Base-by-base conservation (phyloP, 306 rosid genomes). In the Sesbania bispinosa region DNA sequence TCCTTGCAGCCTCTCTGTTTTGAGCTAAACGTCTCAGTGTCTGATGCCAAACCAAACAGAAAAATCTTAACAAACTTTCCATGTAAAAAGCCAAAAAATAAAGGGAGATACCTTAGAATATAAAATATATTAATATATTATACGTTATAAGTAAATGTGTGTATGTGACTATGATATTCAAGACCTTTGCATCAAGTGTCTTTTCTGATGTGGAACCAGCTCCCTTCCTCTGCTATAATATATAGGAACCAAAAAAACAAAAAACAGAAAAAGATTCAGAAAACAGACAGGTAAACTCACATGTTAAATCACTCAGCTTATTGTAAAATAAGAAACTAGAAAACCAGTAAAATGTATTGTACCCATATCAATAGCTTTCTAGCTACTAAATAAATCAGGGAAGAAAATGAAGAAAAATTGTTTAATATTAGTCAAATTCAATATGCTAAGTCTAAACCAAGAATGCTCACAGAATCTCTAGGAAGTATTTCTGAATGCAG, bases 1-100 rank as follows among this genome's bases (percentile, higher is more conserved):
- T 93, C 82, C 84, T 84, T 58, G 98, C 98, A 41, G 98, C 98
- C 45, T 90, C 98, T 87, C 98, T 81, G 84, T 93, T 93, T 68
- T 93, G 98, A 69, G 98, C 98, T 63, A 93, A 77, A 45, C 98
- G 94, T 79, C 98, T 93, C 81, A 90, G 55, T 71, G 94, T 85
- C 98, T 93, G 69, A 20, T 36, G 2, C 68, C 62, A 54, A 68
- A 57, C 32, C 65, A 76, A 61, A 18, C 47, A 47, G 11, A 69
- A 58, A 38, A 73, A 76, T 2, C 57, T 33, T 32, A 24, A 6
- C 21, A 41, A n/a, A 16, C 51, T 55, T 24, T 30, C 6, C 32
- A 21, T 29, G n/a, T 13, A 23, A n/a, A 27, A 55, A 70, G 8
- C 33, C 29, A 42, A 11, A 41, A 21, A 67, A 43, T 2, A 21